These are phyloP conservation scores for Neobulgaria alba DNA, from an alignment of 2,329 filamentous ascomycete species.

Conservation along the genomic window DNA sequence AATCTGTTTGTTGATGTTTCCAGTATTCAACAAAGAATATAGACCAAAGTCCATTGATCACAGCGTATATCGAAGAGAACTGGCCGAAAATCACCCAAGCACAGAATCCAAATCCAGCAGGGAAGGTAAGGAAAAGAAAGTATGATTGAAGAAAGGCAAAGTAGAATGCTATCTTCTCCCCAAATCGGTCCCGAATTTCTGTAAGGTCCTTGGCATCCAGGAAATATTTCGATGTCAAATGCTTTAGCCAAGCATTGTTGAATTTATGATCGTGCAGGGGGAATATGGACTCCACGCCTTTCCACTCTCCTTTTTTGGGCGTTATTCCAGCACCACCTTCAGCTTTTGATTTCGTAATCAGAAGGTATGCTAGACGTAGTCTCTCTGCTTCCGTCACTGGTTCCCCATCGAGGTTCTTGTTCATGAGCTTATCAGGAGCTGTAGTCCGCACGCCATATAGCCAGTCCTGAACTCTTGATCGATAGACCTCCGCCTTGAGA, in stretches of 20 bases:
- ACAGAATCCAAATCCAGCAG: slow-evolving; percentile 66
- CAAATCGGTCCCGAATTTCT: slow-evolving; percentile 68
- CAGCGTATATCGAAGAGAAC: slow-evolving; percentile 74
- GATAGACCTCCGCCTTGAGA: slow-evolving; percentile 72
- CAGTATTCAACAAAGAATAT: slow-evolving; percentile 90
- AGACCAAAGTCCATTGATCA: slow-evolving; percentile 76
- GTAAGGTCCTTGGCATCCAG: slow-evolving; percentile 48
- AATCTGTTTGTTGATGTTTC: slow-evolving; percentile 85
- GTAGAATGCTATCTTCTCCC: slow-evolving; percentile 85
- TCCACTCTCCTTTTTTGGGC: slow-evolving; percentile 60
- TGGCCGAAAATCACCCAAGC: slow-evolving; percentile 77
- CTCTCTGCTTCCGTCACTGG: slow-evolving; percentile 83
- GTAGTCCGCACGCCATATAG: slow-evolving; percentile 75
- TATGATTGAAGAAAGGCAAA: slow-evolving; percentile 92
- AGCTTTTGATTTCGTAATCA: slow-evolving; percentile 64
- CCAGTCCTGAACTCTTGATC: slow-evolving; percentile 87
- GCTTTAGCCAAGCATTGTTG: slow-evolving; percentile 67
- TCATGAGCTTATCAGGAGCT: slow-evolving; percentile 66
- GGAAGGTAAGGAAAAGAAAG: slow-evolving; percentile 76
- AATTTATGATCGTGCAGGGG: slow-evolving; percentile 69
- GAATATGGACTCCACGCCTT: slow-evolving; percentile 64
- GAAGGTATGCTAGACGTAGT: slow-evolving; percentile 76
- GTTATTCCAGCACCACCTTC: slow-evolving; percentile 76
- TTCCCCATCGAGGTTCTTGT: slow-evolving; percentile 58
- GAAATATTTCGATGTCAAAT: slow-evolving; percentile 64